Evolutionary conservation across 345 rosid genomes (phyloP).

Genomic region (Brassica juncea): DNA sequence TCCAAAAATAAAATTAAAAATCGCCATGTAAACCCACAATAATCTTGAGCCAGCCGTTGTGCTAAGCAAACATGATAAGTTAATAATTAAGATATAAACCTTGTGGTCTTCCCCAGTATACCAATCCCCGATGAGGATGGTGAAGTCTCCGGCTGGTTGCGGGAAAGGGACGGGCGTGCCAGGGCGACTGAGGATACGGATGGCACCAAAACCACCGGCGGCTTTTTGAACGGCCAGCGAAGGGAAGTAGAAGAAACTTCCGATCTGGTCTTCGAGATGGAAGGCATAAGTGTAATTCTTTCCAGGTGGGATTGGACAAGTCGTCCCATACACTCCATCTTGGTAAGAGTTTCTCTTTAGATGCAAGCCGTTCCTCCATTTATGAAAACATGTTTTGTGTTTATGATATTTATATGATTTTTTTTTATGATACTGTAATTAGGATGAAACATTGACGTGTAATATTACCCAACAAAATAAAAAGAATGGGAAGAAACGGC

Average conservation of each 20-base stretch:
- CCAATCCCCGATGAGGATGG: conserved; percentile 87
- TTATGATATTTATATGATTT: background rate
- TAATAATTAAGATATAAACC: conserved; percentile 41
- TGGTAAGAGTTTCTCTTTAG: conserved; percentile 79
- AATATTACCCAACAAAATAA: conserved; percentile 4
- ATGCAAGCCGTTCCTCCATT: conserved; percentile 82
- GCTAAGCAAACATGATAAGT: background rate
- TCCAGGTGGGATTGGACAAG: conserved; percentile 95
- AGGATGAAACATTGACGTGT: conserved; percentile 26
- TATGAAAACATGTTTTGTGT: background rate
- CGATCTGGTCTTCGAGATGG: conserved; percentile 87
- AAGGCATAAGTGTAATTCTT: conserved; percentile 78
- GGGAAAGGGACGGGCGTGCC: conserved; percentile 86
- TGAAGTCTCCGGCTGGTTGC: conserved; percentile 73
- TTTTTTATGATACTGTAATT: background rate
- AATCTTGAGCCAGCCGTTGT: background rate
- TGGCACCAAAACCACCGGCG: conserved; percentile 85
- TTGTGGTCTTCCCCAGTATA: conserved; percentile 53
- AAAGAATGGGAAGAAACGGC: conserved; percentile 27
- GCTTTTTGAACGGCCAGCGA: conserved; percentile 87
- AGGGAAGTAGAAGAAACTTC: conserved; percentile 89
- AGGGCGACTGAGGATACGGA: conserved; percentile 79
- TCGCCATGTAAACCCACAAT: background rate
- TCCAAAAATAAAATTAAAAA: background rate
- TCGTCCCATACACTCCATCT: conserved; percentile 92